Percentiles rank a stretch among this genome's conserved stretches.
Conservation (phyloP, 2,329 filamentous ascomycete species). For the Emericellopsis cladophorae region DNA sequence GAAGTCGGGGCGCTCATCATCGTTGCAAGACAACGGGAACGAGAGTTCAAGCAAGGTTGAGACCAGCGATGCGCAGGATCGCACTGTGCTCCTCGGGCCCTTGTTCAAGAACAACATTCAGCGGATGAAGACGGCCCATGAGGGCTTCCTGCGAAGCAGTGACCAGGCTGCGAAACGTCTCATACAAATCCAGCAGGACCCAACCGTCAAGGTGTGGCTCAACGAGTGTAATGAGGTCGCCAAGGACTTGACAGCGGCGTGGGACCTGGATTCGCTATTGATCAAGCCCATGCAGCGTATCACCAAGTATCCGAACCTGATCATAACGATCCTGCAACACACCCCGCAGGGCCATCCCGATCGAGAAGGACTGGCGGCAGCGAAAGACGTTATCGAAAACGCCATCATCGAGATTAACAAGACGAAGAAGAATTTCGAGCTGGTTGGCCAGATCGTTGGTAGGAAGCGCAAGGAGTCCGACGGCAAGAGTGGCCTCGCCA, state of each 20-base stretch:
- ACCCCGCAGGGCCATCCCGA: slow-evolving; percentile 81
- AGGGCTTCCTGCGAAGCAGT: slow-evolving; percentile 50
- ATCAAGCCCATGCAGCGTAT: slow-evolving; percentile 95
- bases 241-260: slow-evolving; percentile 82
- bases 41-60: slow-evolving; percentile 23
- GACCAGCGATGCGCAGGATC: slow-evolving; percentile 38
- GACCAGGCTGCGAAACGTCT: slow-evolving; percentile 49
- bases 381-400: slow-evolving; percentile 42
- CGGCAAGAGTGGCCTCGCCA: slow-evolving; percentile 70
- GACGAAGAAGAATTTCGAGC: slow-evolving; percentile 85
- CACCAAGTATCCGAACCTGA: slow-evolving; percentile 81
- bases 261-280: slow-evolving; percentile 90
- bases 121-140: slow-evolving; percentile 46
- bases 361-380: slow-evolving; percentile 44
- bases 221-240: slow-evolving; percentile 88
- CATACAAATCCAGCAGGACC: slow-evolving; percentile 49
- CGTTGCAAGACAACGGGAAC: slow-evolving; percentile 21
- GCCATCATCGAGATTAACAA: slow-evolving; percentile 85
- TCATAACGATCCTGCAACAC: slow-evolving; percentile 65
- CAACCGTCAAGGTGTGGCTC: slow-evolving; percentile 69
- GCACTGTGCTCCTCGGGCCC: slow-evolving; percentile 37
- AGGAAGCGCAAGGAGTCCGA: slow-evolving; percentile 83
- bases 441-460: slow-evolving; percentile 79
- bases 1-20: slow-evolving; percentile 29
- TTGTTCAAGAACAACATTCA: slow-evolving; percentile 45